A percentile compares a stretch with the other conserved stretches of the same genome.
These are phyloP conservation scores for Phtheirospermum japonicum DNA, from an alignment of 257 asterid species.

Conservation along the genomic window DNA sequence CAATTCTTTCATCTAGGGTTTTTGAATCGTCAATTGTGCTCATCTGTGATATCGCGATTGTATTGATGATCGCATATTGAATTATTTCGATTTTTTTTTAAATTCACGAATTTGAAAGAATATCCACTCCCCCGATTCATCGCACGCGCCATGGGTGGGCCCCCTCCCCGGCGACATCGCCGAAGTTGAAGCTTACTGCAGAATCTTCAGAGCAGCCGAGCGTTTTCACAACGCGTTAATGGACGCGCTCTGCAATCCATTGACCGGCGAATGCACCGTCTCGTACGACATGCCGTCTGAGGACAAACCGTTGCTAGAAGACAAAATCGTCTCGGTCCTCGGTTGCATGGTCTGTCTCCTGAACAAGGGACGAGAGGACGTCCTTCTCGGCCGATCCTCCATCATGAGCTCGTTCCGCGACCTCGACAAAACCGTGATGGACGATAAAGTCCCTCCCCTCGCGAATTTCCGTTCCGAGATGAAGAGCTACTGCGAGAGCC, in stretches of 20 bases:
- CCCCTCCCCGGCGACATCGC: conserved; percentile 98
- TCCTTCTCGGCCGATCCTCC: conserved; percentile 73
- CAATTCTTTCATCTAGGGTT: conserved; percentile 12
- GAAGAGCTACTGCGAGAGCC: conserved; percentile 96
- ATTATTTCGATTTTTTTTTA: conserved; percentile 31
- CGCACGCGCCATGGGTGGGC: conserved; percentile 70
- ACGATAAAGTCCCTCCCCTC: conserved; percentile 76
- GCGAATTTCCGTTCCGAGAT: conserved; percentile 89
- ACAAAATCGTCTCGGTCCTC: conserved; percentile 86
- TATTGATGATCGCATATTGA: not conserved
- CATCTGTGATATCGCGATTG: conserved; percentile 3
- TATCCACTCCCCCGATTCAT: conserved; percentile 46
- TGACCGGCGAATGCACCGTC: conserved; percentile 88
- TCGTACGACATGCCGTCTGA: conserved; percentile 79
- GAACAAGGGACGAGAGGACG: conserved; percentile 92
- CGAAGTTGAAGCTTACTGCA: conserved; percentile 95
- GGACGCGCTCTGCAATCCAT: conserved; percentile 89
- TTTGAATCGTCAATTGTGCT: not conserved
- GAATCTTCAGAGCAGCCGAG: conserved; percentile 93
- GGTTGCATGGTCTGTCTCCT: conserved; percentile 96
- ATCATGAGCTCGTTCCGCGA: conserved; percentile 55
- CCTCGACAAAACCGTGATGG: conserved; percentile 49
- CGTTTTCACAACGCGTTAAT: conserved; percentile 77
- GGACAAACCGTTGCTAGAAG: conserved; percentile 77
- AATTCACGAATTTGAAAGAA: conserved; percentile 40